phyloP scores from a whole-genome alignment of 2,329 filamentous ascomycete genomes.

The Aspergillus sp. region DNA sequence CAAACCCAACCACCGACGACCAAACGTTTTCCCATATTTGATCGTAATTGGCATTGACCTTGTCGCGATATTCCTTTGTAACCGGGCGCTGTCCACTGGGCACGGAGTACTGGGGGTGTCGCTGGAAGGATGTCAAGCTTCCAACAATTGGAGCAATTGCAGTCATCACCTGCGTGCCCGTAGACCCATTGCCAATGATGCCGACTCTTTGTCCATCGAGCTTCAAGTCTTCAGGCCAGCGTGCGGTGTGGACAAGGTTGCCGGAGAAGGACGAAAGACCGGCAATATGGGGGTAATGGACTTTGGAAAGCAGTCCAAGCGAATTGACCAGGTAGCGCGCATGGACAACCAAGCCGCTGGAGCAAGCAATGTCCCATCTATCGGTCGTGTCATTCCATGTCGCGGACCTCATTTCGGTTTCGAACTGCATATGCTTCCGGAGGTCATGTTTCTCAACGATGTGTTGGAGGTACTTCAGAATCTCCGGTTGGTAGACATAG shows the following conservation, averaged over 20 bases:
- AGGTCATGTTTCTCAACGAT: neutral
- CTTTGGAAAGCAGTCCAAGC: constrained; percentile 24
- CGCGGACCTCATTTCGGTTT: constrained; percentile 2
- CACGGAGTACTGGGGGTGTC: constrained; percentile 29
- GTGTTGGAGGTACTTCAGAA: neutral
- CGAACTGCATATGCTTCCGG: constrained; percentile 4
- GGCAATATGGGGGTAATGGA: constrained; percentile 44
- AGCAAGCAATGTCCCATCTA: constrained; percentile 1
- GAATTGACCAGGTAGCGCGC: constrained; percentile 10
- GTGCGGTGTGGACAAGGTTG: constrained; percentile 43
- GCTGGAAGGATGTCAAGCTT: constrained; percentile 23
- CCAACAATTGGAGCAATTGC: constrained; percentile 19
- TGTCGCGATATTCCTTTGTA: constrained; percentile 14
- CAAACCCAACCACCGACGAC: constrained; percentile 6
- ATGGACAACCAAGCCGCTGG: neutral
- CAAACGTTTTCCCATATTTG: constrained; percentile 2
- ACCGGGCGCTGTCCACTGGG: constrained; percentile 23
- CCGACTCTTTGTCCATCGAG: constrained; percentile 39
- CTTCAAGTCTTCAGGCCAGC: constrained; percentile 42
- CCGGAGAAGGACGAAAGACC: constrained; percentile 45
- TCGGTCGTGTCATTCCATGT: constrained; percentile 1
- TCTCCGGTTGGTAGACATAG: neutral
- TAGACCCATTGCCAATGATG: constrained; percentile 32
- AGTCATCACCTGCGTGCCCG: constrained; percentile 19
- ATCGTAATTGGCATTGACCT: constrained; percentile 6